These are phyloP conservation scores for Gaultheria prostrata DNA, from an alignment of 148 eudicot genomes.

Conservation along the genomic window DNA sequence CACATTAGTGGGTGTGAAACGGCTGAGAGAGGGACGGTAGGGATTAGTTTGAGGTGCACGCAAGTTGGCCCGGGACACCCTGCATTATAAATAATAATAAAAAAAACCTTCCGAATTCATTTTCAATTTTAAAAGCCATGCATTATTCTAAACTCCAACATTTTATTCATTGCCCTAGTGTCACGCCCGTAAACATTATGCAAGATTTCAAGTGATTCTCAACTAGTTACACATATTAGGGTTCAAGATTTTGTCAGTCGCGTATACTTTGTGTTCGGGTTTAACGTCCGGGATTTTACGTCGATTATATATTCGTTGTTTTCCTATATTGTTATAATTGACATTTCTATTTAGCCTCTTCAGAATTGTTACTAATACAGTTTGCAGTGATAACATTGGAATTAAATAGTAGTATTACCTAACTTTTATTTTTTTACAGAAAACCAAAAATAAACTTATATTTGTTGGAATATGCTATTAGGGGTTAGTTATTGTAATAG, in stretches of 20 bases:
- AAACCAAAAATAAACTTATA: background rate
- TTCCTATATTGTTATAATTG: background rate
- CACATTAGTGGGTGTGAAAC: no score
- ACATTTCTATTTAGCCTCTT: background rate
- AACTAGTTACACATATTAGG: no score
- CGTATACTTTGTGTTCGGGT: background rate
- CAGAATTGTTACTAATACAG: background rate
- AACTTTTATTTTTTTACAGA: background rate
- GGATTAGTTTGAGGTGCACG: no score
- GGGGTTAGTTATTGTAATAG: conserved; percentile 10
- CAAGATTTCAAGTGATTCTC: background rate
- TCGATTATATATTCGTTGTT: no score
- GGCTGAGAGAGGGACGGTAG: no score
- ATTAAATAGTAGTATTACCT: background rate
- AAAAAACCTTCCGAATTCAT: no score
- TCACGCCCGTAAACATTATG: background rate
- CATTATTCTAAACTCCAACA: no score
- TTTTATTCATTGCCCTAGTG: no score
- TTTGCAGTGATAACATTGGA: background rate
- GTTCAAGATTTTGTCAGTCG: background rate
- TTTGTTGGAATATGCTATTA: conserved; percentile 11
- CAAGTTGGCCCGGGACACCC: no score
- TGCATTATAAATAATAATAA: no score
- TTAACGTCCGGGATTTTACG: background rate
- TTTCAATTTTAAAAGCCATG: no score